These are phyloP conservation scores for Lanmaoa pseudosensibilis DNA, from an alignment of 768 basidiomycete genomes.

Conservation along the genomic window DNA sequence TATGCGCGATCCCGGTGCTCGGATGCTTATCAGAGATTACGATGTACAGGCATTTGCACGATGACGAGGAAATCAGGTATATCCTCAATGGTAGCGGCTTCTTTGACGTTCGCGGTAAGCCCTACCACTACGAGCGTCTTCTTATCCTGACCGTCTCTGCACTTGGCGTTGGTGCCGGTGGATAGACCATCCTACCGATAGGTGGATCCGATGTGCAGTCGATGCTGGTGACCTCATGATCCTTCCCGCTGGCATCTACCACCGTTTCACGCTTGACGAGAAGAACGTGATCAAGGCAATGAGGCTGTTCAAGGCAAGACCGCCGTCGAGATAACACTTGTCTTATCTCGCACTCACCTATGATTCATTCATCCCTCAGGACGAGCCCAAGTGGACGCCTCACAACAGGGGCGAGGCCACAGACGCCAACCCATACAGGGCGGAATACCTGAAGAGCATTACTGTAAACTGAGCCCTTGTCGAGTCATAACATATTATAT, in stretches of 20 bases:
- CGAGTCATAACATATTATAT: background rate
- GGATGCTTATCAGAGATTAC: background rate
- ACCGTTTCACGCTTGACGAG: slow-evolving; percentile 89
- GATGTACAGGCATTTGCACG: slow-evolving; percentile 76
- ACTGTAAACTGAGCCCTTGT: slow-evolving; percentile 30
- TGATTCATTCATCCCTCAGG: slow-evolving; percentile 43
- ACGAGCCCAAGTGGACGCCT: slow-evolving; percentile 90
- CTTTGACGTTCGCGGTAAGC: slow-evolving; percentile 86
- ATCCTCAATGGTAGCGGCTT: slow-evolving; percentile 85
- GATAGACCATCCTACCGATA: slow-evolving; percentile 62
- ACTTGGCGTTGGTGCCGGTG: too few relatives aligned
- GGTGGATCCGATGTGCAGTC: slow-evolving; percentile 82
- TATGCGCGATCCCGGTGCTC: background rate
- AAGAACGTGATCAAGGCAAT: slow-evolving; percentile 71
- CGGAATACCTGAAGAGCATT: slow-evolving; percentile 58
- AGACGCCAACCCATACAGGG: slow-evolving; percentile 62
- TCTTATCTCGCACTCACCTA: background rate
- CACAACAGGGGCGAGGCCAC: slow-evolving; percentile 62
- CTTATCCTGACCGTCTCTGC: background rate
- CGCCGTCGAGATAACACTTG: background rate
- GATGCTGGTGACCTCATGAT: slow-evolving; percentile 81
- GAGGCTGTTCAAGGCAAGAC: slow-evolving; percentile 77
- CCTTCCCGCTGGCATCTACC: slow-evolving; percentile 89
- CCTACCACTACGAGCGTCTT: background rate
- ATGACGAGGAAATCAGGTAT: slow-evolving; percentile 94